Conservation (phyloP, 306 rosid species). For the Albizia julibrissin region DNA sequence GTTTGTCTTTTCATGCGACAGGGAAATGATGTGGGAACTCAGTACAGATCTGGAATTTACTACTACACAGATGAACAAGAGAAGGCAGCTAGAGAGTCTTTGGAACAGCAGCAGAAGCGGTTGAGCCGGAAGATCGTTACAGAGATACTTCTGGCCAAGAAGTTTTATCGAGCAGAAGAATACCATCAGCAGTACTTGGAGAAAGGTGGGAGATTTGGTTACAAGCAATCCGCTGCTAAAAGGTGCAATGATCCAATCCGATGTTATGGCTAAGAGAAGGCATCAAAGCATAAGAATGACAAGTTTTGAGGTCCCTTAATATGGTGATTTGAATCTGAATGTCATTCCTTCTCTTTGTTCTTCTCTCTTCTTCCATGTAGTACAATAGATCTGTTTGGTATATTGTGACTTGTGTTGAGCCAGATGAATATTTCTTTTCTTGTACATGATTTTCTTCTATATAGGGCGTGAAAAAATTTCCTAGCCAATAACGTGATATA, state of each 20-base stretch:
- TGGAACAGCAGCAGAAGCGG: slow-evolving; percentile 57
- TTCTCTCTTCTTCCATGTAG: not conserved
- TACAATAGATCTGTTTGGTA: not conserved
- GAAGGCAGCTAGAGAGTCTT: slow-evolving; percentile 65
- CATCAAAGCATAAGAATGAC: not conserved
- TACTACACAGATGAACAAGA: slow-evolving; percentile 90
- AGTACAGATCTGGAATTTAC: slow-evolving; percentile 95
- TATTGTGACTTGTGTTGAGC: not conserved
- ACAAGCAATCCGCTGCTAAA: slow-evolving; percentile 69
- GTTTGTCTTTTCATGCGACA: slow-evolving; percentile 32
- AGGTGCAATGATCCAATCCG: slow-evolving; percentile 91
- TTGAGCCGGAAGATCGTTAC: slow-evolving; percentile 73
- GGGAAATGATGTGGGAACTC: slow-evolving; percentile 96
- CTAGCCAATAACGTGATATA: not conserved
- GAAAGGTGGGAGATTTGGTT: slow-evolving; percentile 92
- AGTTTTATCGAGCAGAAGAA: slow-evolving; percentile 90
- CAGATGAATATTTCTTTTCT: not conserved
- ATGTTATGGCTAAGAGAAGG: slow-evolving; percentile 68
- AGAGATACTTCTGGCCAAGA: slow-evolving; percentile 88
- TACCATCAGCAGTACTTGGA: slow-evolving; percentile 93
- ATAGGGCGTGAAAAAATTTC: not conserved
- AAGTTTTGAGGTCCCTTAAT: not conserved
- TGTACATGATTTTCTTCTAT: not conserved
- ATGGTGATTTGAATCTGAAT: not conserved
- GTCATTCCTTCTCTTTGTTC: not conserved